Evolutionary conservation across 2,329 filamentous ascomycete species (phyloP).

Genomic region (Tolypocladium sp.): DNA sequence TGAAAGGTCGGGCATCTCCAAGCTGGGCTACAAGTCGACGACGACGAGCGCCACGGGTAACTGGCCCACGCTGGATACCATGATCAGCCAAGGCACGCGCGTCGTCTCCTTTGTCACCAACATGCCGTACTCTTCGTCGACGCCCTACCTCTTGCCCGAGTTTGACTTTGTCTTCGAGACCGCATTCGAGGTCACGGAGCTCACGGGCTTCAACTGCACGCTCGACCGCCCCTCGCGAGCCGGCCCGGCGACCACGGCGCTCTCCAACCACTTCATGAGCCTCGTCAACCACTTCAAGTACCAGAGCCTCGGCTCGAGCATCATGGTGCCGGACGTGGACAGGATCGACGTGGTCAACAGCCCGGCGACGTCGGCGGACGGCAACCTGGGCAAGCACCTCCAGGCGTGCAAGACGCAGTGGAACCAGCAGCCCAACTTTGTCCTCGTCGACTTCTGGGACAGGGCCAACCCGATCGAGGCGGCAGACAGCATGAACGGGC

Average conservation of each 20-base stretch:
- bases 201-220: slow-evolving; percentile 62
- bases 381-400: slow-evolving; percentile 46
- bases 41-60: slow-evolving; percentile 28
- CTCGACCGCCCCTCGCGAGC: slow-evolving; percentile 54
- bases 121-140: slow-evolving; percentile 27
- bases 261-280: slow-evolving; percentile 52
- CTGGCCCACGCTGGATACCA: slow-evolving; percentile 64
- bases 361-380: slow-evolving; percentile 39
- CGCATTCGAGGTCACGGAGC: slow-evolving; percentile 51
- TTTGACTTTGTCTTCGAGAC: slow-evolving; percentile 67
- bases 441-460: slow-evolving; percentile 75
- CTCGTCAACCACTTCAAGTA: slow-evolving; percentile 79
- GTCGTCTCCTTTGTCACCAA: slow-evolving; percentile 62
- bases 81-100: slow-evolving; percentile 57
- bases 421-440: slow-evolving; percentile 57
- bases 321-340: slow-evolving; percentile 52
- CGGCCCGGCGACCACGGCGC: slow-evolving; percentile 38
- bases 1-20: slow-evolving; percentile 47
- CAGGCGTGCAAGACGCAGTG: slow-evolving; percentile 47
- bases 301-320: slow-evolving; percentile 38
- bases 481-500: slow-evolving; percentile 58
- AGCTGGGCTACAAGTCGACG: slow-evolving; percentile 50
- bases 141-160: slow-evolving; percentile 54
- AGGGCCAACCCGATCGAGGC: slow-evolving; percentile 60
- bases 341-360: slow-evolving; percentile 58